These are phyloP conservation scores for Globisporangium splendens DNA, from an alignment of 352 stramenopile species.

Conservation along the genomic window DNA sequence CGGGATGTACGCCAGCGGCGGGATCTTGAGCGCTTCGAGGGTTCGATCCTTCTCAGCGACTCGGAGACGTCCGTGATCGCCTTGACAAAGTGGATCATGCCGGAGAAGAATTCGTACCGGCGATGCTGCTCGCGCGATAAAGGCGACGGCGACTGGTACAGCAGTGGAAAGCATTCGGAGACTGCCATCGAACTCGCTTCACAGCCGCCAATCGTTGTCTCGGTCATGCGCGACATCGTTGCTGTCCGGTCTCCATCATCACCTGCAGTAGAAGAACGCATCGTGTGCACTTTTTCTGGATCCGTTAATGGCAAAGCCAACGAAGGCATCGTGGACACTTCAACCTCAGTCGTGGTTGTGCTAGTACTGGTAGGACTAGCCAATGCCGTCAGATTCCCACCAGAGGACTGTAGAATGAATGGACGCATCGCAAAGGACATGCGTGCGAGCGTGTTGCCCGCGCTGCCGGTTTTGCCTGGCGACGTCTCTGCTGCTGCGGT, in stretches of 20 bases:
- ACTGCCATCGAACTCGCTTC: constrained; percentile 9
- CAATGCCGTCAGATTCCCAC: constrained; percentile 2
- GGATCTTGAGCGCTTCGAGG: constrained; percentile 56
- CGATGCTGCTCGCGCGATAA: constrained; percentile 28
- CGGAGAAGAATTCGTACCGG: constrained; percentile 79
- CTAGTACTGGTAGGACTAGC: constrained; percentile 2
- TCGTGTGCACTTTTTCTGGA: neutral
- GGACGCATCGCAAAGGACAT: constrained; percentile 79
- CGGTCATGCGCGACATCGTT: neutral
- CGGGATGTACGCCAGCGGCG: constrained; percentile 63
- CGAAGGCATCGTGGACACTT: too few relatives aligned
- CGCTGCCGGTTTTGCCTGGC: constrained; percentile 36
- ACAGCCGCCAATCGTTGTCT: neutral
- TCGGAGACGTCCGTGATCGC: constrained; percentile 79
- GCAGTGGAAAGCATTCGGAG: constrained; percentile 17
- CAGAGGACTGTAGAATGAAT: constrained; percentile 61
- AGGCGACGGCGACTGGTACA: neutral
- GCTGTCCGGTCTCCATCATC: neutral
- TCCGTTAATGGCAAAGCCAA: neutral
- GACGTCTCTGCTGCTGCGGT: constrained; percentile 13
- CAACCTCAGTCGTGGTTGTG: neutral
- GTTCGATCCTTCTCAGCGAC: constrained; percentile 60
- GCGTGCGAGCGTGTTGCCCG: constrained; percentile 42
- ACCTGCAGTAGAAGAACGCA: constrained; percentile 1
- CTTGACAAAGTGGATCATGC: constrained; percentile 81